Evolutionary conservation across 495 filamentous ascomycete genomes (phyloP).

Genomic region (Neurospora sp.): DNA sequence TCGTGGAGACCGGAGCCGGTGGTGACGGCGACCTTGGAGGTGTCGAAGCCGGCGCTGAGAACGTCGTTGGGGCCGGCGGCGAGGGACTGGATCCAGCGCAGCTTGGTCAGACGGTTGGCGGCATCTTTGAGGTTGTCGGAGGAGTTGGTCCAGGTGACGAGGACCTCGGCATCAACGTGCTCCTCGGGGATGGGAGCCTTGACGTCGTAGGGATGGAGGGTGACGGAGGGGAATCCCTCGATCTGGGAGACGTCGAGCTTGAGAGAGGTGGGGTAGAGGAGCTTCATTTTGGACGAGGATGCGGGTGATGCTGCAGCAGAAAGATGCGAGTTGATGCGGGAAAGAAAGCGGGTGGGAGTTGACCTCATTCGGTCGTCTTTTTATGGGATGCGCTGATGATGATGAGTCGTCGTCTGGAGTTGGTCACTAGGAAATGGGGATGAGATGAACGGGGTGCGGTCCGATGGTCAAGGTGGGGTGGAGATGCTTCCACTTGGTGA

Average conservation of each 20-base stretch:
- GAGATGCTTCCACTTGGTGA: neutral
- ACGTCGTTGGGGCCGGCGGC: slow-evolving; percentile 55
- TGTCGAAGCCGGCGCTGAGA: slow-evolving; percentile 45
- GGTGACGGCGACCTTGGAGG: slow-evolving; percentile 30
- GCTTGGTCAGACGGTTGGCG: slow-evolving; percentile 34
- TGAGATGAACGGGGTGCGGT: neutral
- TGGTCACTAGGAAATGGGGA: neutral
- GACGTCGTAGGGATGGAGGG: slow-evolving; percentile 46
- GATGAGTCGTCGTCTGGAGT: neutral
- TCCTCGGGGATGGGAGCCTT: slow-evolving; percentile 39
- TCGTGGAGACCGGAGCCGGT: slow-evolving; percentile 54
- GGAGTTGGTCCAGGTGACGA: slow-evolving; percentile 49
- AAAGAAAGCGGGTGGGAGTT: neutral
- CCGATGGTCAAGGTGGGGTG: neutral
- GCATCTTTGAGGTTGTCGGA: slow-evolving; percentile 43
- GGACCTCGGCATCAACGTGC: slow-evolving; percentile 42
- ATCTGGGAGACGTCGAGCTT: slow-evolving; percentile 37
- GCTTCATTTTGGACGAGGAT: slow-evolving; percentile 36
- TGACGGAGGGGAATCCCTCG: slow-evolving; percentile 39
- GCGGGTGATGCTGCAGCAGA: neutral
- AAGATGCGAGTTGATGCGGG: neutral
- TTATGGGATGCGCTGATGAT: neutral
- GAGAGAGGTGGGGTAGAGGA: slow-evolving; percentile 52
- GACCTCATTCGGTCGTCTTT: neutral
- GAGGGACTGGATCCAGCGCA: slow-evolving; percentile 52